Evolutionary conservation across 495 filamentous ascomycete species (phyloP), one percentile per base, ranked within the genome.

Genomic region (Lichina pygmaea): DNA sequence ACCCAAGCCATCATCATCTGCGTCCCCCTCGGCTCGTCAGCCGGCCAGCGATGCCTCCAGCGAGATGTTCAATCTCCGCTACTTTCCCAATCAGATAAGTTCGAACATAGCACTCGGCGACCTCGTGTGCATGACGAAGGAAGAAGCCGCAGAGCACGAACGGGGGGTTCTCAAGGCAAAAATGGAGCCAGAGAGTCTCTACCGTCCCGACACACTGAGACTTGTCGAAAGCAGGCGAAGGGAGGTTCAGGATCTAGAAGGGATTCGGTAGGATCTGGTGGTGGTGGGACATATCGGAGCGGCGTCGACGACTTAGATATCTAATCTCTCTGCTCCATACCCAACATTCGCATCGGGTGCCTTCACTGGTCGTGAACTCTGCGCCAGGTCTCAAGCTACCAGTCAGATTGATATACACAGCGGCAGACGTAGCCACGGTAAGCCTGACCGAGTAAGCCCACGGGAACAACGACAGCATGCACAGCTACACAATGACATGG

Each of bases 71-170:
- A 58, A 65, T 44, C 24, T 24, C 24, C 49, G 42, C 36, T 38
- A 46, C 4, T 53, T 57, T 8, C 54, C 54, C 2, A 75, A 80
- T 32, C 85, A 94, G 56, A 81, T 77, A 49, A 70, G 67, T 30
- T 65, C 75, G 6, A 68, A 66, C 15, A 48, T 92, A 8, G 55
- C 65, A 41, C 55, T 85, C 46, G 66, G 66, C 24, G 76, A 93
- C 32, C 57, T 99, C 34, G 89, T 95, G 6, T 81, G 81, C 52
- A 84, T 99, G 84, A 95, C 91, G 7, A 94, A 89, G 58, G 86
- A 95, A 48, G 89, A 95, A 57, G 77, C 75, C n/a, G 62, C 67
- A 9, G 64, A 65, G 45, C 89, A 97, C 55, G 80, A 86, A 54
- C 75, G 72, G 50, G 71, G 82, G 53, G 71, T 93, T 12, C 57